phyloP scores from a whole-genome alignment of 371 early-diverging fungal genomes.

The Mucor saturninus region DNA sequence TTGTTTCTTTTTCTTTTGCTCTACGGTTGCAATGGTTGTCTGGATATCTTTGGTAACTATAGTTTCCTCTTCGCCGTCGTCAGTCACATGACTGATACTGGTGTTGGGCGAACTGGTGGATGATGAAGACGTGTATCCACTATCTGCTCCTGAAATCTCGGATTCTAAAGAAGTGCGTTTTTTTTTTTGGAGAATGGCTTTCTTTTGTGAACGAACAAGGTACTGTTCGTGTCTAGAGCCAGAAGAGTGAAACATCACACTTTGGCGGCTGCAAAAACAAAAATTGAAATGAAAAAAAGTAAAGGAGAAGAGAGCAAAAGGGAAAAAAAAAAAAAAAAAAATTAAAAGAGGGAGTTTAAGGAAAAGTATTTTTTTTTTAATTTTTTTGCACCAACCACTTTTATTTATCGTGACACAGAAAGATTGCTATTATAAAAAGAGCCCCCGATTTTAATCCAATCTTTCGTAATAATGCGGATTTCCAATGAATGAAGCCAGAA shows the following conservation, averaged over 20 bases:
- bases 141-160: slow-evolving; percentile 43
- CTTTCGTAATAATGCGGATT: slow-evolving; percentile 23
- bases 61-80: neutral
- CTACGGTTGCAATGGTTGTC: neutral
- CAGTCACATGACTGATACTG: slow-evolving; percentile 2
- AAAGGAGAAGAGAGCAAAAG: slow-evolving; percentile 1
- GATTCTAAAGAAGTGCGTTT: slow-evolving; percentile 40
- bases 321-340: slow-evolving; percentile 4
- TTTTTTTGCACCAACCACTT: slow-evolving; percentile 6
- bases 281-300: neutral
- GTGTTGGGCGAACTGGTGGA: slow-evolving; percentile 25
- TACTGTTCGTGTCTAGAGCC: slow-evolving; percentile 47
- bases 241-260: slow-evolving; percentile 46
- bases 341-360: neutral
- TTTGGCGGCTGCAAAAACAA: slow-evolving; percentile 1
- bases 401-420: slow-evolving; percentile 16
- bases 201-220: slow-evolving; percentile 26
- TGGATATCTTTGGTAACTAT: neutral
- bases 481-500: slow-evolving; percentile 15
- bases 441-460: slow-evolving; percentile 12
- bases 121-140: slow-evolving; percentile 47
- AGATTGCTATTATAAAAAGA: neutral
- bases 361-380: slow-evolving; percentile 10
- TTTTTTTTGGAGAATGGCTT: slow-evolving; percentile 24
- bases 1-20: slow-evolving; percentile 30